phyloP scores from a whole-genome alignment of 768 basidiomycete genomes.

The Daedalea quercina region DNA sequence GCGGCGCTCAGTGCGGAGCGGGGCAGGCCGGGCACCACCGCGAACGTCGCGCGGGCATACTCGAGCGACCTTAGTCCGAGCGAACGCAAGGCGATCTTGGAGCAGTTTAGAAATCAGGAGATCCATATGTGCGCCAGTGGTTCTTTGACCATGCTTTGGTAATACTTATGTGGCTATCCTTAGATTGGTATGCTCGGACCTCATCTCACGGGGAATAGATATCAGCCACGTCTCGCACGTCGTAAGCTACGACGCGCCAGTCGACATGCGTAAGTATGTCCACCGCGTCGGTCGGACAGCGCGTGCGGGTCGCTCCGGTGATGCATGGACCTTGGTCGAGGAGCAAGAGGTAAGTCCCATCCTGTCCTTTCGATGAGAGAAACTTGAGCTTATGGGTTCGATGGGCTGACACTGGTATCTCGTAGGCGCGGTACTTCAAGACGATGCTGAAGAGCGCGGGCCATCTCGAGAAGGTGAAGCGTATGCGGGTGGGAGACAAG shows the following conservation, averaged over 20 bases:
- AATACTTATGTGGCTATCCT: conserved; percentile 1
- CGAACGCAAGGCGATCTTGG: conserved; percentile 73
- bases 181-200: conserved; percentile 93
- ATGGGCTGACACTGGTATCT: not conserved
- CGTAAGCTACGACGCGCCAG: conserved; percentile 89
- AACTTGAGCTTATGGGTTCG: not conserved
- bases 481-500: conserved; percentile 54
- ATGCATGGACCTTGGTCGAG: conserved; percentile 94
- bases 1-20: conserved; percentile 14
- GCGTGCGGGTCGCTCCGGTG: conserved; percentile 80
- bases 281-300: conserved; percentile 97
- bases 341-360: conserved; percentile 67
- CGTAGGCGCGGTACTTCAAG: conserved; percentile 84
- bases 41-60: conserved; percentile 58
- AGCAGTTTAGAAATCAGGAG: conserved; percentile 73
- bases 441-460: conserved; percentile 65
- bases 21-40: conserved; percentile 8
- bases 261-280: conserved; percentile 98
- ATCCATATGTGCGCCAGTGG: conserved; percentile 65
- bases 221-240: conserved; percentile 90
- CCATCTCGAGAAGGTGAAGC: conserved; percentile 65
- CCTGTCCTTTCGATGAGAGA: not conserved
- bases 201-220: conserved; percentile 94
- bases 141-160: not conserved
- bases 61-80: conserved; percentile 75